phyloP scores from a whole-genome alignment of 1,139 yeast species.

The Protomyces pachydermus region DNA sequence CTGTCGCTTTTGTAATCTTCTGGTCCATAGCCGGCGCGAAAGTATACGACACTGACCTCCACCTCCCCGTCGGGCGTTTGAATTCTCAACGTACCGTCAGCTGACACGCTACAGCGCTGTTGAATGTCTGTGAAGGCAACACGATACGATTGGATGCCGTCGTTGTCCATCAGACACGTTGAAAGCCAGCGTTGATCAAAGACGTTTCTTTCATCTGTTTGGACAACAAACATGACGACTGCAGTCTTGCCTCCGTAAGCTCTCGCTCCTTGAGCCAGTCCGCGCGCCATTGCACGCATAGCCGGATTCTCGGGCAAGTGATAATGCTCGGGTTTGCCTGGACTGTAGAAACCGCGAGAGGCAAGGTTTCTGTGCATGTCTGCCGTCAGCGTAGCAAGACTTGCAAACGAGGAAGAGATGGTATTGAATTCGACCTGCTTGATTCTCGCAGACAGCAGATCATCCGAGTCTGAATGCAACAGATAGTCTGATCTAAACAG shows the following conservation, averaged over 20 bases:
- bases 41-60: conserved; percentile 84
- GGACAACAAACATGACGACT: conserved; percentile 73
- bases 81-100: conserved; percentile 38
- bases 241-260: conserved; percentile 41
- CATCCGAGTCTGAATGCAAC: conserved; percentile 48
- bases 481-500: conserved; percentile 87
- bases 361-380: conserved; percentile 51
- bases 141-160: conserved; percentile 59
- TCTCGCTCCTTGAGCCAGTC: conserved; percentile 58
- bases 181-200: conserved; percentile 87
- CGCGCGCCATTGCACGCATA: conserved; percentile 56
- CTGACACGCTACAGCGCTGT: conserved; percentile 44
- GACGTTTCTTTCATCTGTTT: conserved; percentile 78
- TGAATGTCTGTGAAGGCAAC: conserved; percentile 59
- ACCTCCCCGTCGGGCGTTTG: neutral
- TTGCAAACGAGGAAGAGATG: conserved; percentile 92
- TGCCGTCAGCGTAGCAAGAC: conserved; percentile 75
- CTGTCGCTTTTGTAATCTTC: conserved; percentile 55
- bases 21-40: conserved; percentile 84
- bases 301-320: conserved; percentile 68
- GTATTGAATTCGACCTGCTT: conserved; percentile 96
- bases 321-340: conserved; percentile 39
- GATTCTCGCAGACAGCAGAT: conserved; percentile 44
- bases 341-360: conserved; percentile 37
- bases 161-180: conserved; percentile 55